Evolutionary conservation across 306 rosid genomes (phyloP).

Genomic region (Acacia crassicarpa): DNA sequence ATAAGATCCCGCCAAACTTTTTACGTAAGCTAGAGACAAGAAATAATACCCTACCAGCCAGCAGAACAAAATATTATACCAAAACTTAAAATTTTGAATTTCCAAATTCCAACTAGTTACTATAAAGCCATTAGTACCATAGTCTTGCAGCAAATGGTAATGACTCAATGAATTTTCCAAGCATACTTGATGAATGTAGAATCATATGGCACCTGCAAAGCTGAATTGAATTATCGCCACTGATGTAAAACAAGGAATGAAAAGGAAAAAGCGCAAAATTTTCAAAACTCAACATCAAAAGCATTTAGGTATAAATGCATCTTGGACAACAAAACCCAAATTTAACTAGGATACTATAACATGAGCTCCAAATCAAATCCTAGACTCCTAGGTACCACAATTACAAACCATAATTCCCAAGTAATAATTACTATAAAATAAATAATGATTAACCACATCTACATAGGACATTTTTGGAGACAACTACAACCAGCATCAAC

Average conservation of each 20-base stretch:
- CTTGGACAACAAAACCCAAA: neutral
- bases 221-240: conserved; percentile 20
- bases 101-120: conserved; percentile 18
- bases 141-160: conserved; percentile 82
- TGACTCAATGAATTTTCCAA: conserved; percentile 72
- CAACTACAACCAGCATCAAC: conserved; percentile 1
- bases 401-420: neutral
- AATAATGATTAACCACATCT: neutral
- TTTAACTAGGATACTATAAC: neutral
- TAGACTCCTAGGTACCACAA: neutral
- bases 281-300: neutral
- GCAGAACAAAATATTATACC: conserved; percentile 31
- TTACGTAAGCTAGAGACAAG: conserved; percentile 68
- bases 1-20: conserved; percentile 67
- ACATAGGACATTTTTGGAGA: neutral
- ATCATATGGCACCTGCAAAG: conserved; percentile 73
- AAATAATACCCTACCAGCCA: conserved; percentile 76
- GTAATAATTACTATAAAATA: neutral
- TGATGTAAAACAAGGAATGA: neutral
- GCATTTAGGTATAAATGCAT: neutral
- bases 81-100: conserved; percentile 19
- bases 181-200: conserved; percentile 59
- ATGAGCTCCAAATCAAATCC: neutral
- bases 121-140: conserved; percentile 55
- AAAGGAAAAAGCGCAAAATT: neutral